Conservation (phyloP, 2,329 filamentous ascomycete species). For the Lachnellula hyalina region DNA sequence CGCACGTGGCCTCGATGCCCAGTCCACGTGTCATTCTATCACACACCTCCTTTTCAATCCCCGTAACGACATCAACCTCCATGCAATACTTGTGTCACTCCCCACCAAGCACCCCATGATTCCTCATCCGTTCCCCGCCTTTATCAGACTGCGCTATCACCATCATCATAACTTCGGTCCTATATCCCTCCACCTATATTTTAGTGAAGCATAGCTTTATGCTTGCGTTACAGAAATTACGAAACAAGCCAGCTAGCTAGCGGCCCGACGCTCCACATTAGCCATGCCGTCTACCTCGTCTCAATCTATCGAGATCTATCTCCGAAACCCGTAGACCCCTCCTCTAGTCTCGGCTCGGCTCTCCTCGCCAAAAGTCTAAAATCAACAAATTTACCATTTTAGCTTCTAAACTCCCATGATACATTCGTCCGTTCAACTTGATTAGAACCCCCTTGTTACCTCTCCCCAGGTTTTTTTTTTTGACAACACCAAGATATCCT, state of each 20-base stretch:
- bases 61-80: neutral
- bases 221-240: neutral
- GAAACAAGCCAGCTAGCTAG: neutral
- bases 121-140: neutral
- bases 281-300: constrained; percentile 1
- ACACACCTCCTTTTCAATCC: neutral
- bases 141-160: neutral
- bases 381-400: neutral
- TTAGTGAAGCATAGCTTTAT: neutral
- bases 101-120: neutral
- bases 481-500: constrained; percentile 3
- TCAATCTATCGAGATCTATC: constrained; percentile 4
- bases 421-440: neutral
- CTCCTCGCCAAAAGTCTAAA: neutral
- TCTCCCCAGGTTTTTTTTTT: constrained; percentile 1
- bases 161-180: neutral
- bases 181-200: neutral
- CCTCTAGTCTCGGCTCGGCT: neutral
- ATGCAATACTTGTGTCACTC: neutral
- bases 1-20: neutral
- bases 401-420: neutral
- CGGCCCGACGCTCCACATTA: constrained; percentile 11
- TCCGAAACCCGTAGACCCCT: neutral
- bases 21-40: neutral
- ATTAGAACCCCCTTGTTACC: neutral